phyloP scores from a whole-genome alignment of 1,284 basidiomycete genomes.

The Cryptococcus sp. region DNA sequence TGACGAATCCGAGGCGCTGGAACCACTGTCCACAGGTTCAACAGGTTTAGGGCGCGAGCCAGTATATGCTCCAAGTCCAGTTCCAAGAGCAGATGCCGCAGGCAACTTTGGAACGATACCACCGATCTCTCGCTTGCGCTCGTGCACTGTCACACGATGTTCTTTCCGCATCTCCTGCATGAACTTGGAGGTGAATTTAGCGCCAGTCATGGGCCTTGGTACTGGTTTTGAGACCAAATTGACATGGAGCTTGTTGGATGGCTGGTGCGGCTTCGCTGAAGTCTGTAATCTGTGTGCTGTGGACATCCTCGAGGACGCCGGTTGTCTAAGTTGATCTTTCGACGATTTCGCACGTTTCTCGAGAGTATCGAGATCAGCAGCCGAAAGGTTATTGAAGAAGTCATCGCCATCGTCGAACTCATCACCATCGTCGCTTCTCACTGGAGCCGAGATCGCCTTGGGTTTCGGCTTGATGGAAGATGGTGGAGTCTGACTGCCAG shows the following conservation, averaged over 20 bases:
- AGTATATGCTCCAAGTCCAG: conserved; percentile 45
- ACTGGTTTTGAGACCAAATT: conserved; percentile 37
- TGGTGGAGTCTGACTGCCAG: conserved; percentile 25
- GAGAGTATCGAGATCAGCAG: conserved; percentile 41
- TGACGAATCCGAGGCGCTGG: conserved; percentile 52
- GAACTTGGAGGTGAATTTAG: conserved; percentile 37
- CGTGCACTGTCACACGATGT: conserved; percentile 20
- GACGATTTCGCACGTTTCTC: conserved; percentile 41
- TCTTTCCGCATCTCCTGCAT: conserved; percentile 46
- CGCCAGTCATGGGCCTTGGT: conserved; percentile 22
- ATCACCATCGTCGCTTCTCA: conserved; percentile 25
- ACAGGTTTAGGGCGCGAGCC: conserved; percentile 21
- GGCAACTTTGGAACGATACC: conserved; percentile 31
- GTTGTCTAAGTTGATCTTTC: conserved; percentile 10
- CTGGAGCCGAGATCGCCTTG: conserved; percentile 14
- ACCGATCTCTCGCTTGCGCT: conserved; percentile 24
- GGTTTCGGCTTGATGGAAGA: conserved; percentile 9
- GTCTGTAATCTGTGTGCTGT: conserved; percentile 12
- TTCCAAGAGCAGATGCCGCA: conserved; percentile 35
- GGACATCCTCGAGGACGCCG: conserved; percentile 8
- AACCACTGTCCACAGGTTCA: conserved; percentile 34
- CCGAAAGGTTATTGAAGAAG: conserved; percentile 39
- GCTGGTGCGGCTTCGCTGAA: conserved; percentile 14
- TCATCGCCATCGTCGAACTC: conserved; percentile 43
- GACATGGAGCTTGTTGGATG: conserved; percentile 36